A percentile compares a stretch with the other conserved stretches of the same genome.
Evolutionary conservation across 106 monocot genomes (phyloP).

Genomic region (Agapanthus africanus): DNA sequence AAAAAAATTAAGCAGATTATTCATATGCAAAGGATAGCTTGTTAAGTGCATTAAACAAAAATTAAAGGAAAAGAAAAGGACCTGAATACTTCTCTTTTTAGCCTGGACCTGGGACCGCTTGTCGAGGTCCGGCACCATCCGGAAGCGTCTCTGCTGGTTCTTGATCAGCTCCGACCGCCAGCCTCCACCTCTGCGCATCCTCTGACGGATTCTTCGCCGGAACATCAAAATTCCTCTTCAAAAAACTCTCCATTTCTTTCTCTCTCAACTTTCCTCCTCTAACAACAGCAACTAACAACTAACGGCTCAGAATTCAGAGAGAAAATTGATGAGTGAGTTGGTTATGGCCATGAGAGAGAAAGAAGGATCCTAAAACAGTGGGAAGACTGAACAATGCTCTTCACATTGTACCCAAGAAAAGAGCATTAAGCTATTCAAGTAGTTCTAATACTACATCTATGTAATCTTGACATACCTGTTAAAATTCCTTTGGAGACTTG

Average conservation of each 20-base stretch:
- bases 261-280: background rate
- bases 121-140: slow-evolving; percentile 21
- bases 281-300: background rate
- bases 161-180: slow-evolving; percentile 17
- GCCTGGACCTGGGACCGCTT: slow-evolving; percentile 20
- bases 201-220: slow-evolving; percentile 23
- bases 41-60: background rate
- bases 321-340: background rate
- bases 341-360: background rate
- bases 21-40: background rate
- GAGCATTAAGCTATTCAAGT: too few species aligned
- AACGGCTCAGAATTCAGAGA: background rate
- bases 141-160: slow-evolving; percentile 18
- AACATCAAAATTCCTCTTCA: slow-evolving; percentile 21
- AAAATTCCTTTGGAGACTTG: too few species aligned
- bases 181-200: slow-evolving; percentile 17
- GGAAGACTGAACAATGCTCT: too few species aligned
- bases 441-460: too few species aligned
- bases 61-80: background rate
- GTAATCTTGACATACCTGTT: too few species aligned
- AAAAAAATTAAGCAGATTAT: too few species aligned
- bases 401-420: too few species aligned
- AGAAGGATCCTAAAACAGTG: background rate
- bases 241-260: slow-evolving; percentile 15
- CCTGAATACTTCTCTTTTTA: slow-evolving; percentile 19